Conservation (phyloP, 169 alveolate genomes). For the Plasmodium knowlesi region DNA sequence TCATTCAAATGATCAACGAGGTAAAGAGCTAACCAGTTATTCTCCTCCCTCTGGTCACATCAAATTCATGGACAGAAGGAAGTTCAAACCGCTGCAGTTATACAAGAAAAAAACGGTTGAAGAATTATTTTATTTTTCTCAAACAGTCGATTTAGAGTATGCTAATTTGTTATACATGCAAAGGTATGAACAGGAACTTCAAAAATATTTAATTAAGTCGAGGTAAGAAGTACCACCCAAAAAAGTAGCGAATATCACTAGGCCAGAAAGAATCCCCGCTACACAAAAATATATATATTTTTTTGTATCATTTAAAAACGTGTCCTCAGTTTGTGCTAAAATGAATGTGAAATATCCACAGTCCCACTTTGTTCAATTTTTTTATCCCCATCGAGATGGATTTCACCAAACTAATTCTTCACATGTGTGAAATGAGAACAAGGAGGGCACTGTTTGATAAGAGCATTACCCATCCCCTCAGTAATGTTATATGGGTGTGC, state of each 20-base stretch:
- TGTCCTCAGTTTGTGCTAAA: neutral
- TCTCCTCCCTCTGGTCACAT: neutral
- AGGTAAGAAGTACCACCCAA: neutral
- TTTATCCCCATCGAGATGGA: neutral
- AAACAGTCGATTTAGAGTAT: constrained; percentile 59
- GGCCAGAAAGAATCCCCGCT: neutral
- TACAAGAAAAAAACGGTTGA: neutral
- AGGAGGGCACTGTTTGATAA: neutral
- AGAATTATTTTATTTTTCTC: constrained; percentile 49
- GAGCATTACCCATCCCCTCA: neutral
- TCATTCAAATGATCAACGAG: neutral
- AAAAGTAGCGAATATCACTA: neutral
- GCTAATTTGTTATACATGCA: constrained; percentile 66
- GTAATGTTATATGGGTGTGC: neutral
- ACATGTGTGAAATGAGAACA: neutral
- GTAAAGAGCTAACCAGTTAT: neutral
- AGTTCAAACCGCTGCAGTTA: neutral
- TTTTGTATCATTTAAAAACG: neutral
- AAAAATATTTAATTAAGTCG: constrained; percentile 17
- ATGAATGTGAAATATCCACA: neutral
- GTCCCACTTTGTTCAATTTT: neutral
- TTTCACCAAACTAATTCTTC: neutral
- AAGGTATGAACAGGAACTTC: constrained; percentile 58
- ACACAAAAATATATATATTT: neutral
- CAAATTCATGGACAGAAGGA: neutral